Evolutionary conservation across 2,329 filamentous ascomycete genomes (phyloP).

Genomic region (Myriosclerotinia duriaeana): DNA sequence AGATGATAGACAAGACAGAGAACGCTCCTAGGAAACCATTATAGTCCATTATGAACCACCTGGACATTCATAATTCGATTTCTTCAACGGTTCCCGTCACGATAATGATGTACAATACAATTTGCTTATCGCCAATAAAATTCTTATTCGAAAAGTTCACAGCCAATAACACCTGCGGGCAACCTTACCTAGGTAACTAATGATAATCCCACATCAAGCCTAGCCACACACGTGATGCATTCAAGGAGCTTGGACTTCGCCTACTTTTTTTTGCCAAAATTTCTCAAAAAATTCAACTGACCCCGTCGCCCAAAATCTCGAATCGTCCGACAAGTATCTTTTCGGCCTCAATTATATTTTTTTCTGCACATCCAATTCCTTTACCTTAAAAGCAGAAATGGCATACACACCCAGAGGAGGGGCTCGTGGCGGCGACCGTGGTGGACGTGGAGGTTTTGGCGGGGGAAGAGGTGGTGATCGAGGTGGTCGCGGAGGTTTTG

Average conservation of each 20-base stretch:
- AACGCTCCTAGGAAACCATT: too few relatives aligned
- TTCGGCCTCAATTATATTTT: constrained; percentile 25
- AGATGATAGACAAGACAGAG: too few relatives aligned
- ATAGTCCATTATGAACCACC: too few relatives aligned
- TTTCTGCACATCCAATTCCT: constrained; percentile 26
- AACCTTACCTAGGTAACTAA: too few relatives aligned
- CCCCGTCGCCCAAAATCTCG: constrained; percentile 21
- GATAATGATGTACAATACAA: too few relatives aligned
- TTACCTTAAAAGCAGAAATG: constrained; percentile 36
- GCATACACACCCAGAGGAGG: constrained; percentile 44
- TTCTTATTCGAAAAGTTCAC: too few relatives aligned
- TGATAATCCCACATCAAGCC: constrained; percentile 1
- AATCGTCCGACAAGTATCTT: constrained; percentile 29
- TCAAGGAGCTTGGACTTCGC: constrained; percentile 21
- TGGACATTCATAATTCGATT: too few relatives aligned
- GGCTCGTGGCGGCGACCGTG: constrained; percentile 38
- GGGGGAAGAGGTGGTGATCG: constrained; percentile 44
- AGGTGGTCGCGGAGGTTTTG: constrained; percentile 44
- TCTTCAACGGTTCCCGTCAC: too few relatives aligned
- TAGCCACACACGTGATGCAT: constrained; percentile 13
- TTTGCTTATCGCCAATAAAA: too few relatives aligned
- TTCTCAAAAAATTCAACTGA: constrained; percentile 25
- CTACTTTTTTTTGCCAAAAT: constrained; percentile 12
- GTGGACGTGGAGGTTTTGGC: constrained; percentile 42
- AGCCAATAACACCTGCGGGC: too few relatives aligned